Percentiles rank a stretch among this genome's conserved stretches.
These are phyloP conservation scores for Eimeria sp. DNA, from an alignment of 169 alveolate species.

Conservation along the genomic window DNA sequence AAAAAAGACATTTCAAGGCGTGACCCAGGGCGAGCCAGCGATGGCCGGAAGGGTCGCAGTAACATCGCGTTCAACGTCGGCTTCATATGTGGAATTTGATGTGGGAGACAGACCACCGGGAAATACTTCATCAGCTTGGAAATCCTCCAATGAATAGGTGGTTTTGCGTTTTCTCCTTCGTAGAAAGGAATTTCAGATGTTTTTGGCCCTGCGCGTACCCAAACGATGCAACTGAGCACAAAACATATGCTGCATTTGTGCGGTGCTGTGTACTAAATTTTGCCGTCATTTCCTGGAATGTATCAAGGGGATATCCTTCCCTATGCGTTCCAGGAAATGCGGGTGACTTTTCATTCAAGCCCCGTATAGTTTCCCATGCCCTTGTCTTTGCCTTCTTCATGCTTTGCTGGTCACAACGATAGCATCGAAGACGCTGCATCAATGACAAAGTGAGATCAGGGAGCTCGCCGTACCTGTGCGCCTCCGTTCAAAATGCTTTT, in stretches of 20 bases:
- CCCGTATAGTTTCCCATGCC: no score
- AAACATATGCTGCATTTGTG: background rate
- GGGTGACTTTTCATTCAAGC: no score
- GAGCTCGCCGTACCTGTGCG: background rate
- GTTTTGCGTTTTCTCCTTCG: background rate
- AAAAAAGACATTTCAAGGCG: background rate
- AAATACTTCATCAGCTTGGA: background rate
- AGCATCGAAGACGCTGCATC: background rate
- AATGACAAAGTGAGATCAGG: background rate
- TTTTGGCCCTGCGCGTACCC: background rate
- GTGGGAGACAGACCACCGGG: background rate
- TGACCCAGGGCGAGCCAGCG: background rate
- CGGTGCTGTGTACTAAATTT: background rate
- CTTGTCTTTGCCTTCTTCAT: background rate
- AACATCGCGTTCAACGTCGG: background rate
- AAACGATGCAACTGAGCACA: background rate
- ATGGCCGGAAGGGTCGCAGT: background rate
- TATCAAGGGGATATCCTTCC: no score
- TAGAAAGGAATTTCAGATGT: background rate
- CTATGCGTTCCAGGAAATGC: no score
- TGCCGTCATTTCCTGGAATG: background rate
- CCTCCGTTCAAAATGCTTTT: background rate
- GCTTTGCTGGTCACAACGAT: background rate
- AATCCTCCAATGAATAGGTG: background rate
- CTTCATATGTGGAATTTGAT: background rate